A percentile compares a stretch with the other conserved stretches of the same genome.
phyloP scores from a whole-genome alignment of 2,329 filamentous ascomycete species.

The Cryphonectria carpinicola region DNA sequence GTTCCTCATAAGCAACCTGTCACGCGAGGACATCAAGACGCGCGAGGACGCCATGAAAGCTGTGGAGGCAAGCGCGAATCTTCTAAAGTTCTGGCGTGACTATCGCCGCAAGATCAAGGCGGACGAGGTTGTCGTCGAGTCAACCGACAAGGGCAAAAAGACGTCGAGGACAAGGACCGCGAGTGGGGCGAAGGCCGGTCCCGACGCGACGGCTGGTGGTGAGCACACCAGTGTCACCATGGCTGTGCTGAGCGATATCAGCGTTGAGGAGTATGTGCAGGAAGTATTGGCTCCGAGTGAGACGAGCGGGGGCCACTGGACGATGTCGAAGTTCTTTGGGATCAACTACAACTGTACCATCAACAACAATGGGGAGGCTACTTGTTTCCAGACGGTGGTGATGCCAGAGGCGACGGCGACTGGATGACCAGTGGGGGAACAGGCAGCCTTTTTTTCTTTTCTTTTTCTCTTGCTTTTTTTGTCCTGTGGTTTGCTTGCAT shows the following conservation, averaged over 20 bases:
- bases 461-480: not conserved
- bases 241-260: not conserved
- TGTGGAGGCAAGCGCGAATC: not conserved
- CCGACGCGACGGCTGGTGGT: not conserved
- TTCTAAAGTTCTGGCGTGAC: not conserved
- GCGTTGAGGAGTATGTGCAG: not conserved
- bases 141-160: not conserved
- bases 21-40: not conserved
- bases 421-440: not conserved
- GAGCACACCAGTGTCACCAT: not conserved
- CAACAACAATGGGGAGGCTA: not conserved
- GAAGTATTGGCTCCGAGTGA: not conserved
- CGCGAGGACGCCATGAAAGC: not conserved
- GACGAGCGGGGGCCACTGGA: not conserved
- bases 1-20: not conserved
- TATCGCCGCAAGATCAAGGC: not conserved
- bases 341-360: constrained; percentile 10
- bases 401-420: constrained; percentile 4
- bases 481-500: not conserved
- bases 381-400: constrained; percentile 14
- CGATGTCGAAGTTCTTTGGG: constrained; percentile 5
- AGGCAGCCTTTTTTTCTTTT: not conserved
- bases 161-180: not conserved
- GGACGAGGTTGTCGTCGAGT: not conserved
- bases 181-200: too few species aligned